These are phyloP conservation scores for Suhomyces xylopsoci DNA, from an alignment of 805 yeast species.

Conservation along the genomic window DNA sequence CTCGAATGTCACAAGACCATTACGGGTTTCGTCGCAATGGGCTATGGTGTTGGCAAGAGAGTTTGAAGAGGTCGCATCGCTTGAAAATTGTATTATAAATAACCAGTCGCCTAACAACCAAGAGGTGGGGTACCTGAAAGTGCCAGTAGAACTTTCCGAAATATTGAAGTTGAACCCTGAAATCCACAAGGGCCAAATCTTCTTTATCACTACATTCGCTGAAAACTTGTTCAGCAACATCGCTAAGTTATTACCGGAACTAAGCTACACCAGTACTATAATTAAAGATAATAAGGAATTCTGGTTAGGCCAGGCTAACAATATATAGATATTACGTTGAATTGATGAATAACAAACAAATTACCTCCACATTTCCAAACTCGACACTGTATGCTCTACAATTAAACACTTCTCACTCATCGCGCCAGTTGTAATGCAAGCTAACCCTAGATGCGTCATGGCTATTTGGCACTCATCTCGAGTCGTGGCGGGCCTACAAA, in stretches of 20 bases:
- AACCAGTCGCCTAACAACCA: conserved; percentile 7
- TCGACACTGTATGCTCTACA: no score
- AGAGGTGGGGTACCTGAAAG: conserved; percentile 26
- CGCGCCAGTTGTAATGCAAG: background rate
- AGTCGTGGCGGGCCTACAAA: background rate
- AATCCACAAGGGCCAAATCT: conserved; percentile 71
- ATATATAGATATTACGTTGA: background rate
- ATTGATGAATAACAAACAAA: background rate
- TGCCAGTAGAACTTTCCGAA: conserved; percentile 40
- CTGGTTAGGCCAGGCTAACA: conserved; percentile 40
- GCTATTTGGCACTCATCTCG: background rate
- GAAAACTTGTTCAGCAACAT: conserved; percentile 68
- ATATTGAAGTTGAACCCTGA: conserved; percentile 46
- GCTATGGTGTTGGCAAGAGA: conserved; percentile 77
- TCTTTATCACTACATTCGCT: conserved; percentile 82
- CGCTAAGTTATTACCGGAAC: conserved; percentile 56
- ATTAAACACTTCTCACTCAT: background rate
- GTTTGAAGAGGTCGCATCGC: conserved; percentile 59
- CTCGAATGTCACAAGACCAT: conserved; percentile 84
- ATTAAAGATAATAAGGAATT: conserved; percentile 51
- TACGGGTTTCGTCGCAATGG: conserved; percentile 78
- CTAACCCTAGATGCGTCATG: background rate
- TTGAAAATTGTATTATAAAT: conserved; percentile 39
- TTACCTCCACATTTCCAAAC: no score
- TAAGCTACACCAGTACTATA: conserved; percentile 53